These are phyloP conservation scores for Suhomyces choctaworum DNA, from an alignment of 1,139 yeast species.

Conservation along the genomic window DNA sequence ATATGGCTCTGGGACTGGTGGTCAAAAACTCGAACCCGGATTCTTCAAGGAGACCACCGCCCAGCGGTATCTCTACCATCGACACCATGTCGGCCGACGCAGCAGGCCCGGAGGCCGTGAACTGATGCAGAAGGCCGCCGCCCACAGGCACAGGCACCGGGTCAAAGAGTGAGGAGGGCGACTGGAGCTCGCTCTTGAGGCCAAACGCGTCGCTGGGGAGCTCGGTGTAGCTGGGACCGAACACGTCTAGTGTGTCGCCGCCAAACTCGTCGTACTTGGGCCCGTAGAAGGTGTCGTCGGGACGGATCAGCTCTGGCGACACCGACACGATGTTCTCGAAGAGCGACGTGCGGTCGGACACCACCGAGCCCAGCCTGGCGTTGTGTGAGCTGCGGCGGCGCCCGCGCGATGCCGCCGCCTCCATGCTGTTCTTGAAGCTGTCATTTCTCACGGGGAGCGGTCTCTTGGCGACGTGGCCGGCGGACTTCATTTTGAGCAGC, in stretches of 20 bases:
- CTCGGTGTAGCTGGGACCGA: constrained; percentile 6
- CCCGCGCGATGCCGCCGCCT: constrained; percentile 5
- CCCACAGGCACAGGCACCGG: constrained; percentile 1
- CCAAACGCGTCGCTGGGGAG: constrained; percentile 9
- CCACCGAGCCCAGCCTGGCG: background rate
- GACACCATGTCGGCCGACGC: constrained; percentile 3
- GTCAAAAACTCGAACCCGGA: constrained; percentile 10
- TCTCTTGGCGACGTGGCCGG: constrained; percentile 38
- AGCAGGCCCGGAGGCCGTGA: constrained; percentile 1
- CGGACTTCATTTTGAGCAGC: constrained; percentile 26
- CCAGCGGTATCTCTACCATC: background rate
- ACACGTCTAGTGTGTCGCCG: constrained; percentile 6
- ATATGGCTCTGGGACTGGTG: constrained; percentile 4
- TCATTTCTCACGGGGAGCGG: constrained; percentile 13
- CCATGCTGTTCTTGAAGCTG: constrained; percentile 7
- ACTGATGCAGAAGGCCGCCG: constrained; percentile 1
- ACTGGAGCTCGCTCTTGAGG: constrained; percentile 3
- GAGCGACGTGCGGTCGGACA: background rate
- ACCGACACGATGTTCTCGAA: constrained; percentile 2
- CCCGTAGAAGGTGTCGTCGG: constrained; percentile 3
- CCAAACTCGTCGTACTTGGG: constrained; percentile 4
- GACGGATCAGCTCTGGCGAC: constrained; percentile 6
- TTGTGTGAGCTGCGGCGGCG: constrained; percentile 7
- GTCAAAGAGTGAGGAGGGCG: constrained; percentile 9
- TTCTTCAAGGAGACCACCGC: constrained; percentile 8